Evolutionary conservation across 352 stramenopile species (phyloP), one percentile per base, ranked within the genome.

Genomic region (Halophytophthora batemanensis): DNA sequence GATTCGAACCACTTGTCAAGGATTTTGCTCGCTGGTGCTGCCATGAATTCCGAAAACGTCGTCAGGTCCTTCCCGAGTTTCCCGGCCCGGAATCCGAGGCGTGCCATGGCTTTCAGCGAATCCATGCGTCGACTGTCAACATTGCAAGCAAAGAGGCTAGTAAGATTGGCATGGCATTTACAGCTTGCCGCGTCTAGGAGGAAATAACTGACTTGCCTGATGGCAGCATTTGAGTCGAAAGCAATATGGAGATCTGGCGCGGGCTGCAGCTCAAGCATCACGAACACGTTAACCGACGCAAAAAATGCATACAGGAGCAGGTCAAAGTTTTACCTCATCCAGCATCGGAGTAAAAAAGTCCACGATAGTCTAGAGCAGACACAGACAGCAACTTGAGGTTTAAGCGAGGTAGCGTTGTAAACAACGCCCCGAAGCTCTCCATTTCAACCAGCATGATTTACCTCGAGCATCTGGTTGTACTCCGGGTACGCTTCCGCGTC

Each of bases 1-100:
- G 75, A 93, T 25, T 97, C 88, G 40, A 97, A 97, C 85, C 87
- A 97, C 18, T 82, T 86, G 52, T 97, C 82, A 22, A 97, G 49
- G 10, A 96, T 93, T 46, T 94, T 91, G 7, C 74, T 74, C 12
- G 87, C 87, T 0, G 87, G 87, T 1, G 80, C 85, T 3, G 81
- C 87, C 76, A 96, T 95, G 46, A 96, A 89, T 58, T 96, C 87
- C 11, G 91, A 63, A 45, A 95, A 93, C 11, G 79, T 91, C 33
- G 74, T 86, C 17, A 91, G 53, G 17, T 94, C 76, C 39, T 73
- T 75, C 19, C 84, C 81, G 11, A 94, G 66, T 22, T 90, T 89
- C 3, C 73, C 67, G 2, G 65, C 77, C 2, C 76, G 74, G 31
- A 87, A 82, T 1, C 82, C 74, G 7, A 91, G 69, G 23, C 74